These are phyloP conservation scores for Solanum chacoense DNA, from an alignment of 305 asterid genomes.

Conservation along the genomic window DNA sequence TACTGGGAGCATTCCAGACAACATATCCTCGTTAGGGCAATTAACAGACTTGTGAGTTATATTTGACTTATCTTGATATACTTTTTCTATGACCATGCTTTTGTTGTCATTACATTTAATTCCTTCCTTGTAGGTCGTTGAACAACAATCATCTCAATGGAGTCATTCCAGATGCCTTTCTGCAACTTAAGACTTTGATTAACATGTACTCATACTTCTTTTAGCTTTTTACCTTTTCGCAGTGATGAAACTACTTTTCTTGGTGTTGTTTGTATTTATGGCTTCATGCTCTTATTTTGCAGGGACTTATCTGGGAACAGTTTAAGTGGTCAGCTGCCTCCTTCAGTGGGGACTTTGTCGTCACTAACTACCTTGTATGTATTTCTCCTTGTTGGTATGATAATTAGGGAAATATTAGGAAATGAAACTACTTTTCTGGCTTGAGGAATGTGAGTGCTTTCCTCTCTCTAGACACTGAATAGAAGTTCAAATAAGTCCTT, in stretches of 20 bases:
- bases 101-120: neutral
- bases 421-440: neutral
- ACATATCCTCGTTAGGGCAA: constrained; percentile 46
- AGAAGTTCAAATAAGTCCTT: neutral
- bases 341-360: constrained; percentile 63
- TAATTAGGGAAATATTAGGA: neutral
- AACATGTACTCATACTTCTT: constrained; percentile 36
- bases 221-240: neutral
- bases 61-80: neutral
- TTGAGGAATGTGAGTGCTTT: neutral
- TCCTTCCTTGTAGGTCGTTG: constrained; percentile 40
- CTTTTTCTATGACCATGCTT: neutral
- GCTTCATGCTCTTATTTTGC: constrained; percentile 6
- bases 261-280: neutral
- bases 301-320: constrained; percentile 78
- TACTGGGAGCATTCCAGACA: constrained; percentile 49
- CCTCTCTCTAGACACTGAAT: neutral
- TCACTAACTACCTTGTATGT: constrained; percentile 66
- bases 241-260: neutral
- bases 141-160: constrained; percentile 60
- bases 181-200: constrained; percentile 34
- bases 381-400: neutral
- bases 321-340: constrained; percentile 67
- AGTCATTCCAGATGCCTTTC: constrained; percentile 73
- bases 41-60: constrained; percentile 54